Conservation (phyloP, 1,139 yeast species). For the Lodderomyces theae region DNA sequence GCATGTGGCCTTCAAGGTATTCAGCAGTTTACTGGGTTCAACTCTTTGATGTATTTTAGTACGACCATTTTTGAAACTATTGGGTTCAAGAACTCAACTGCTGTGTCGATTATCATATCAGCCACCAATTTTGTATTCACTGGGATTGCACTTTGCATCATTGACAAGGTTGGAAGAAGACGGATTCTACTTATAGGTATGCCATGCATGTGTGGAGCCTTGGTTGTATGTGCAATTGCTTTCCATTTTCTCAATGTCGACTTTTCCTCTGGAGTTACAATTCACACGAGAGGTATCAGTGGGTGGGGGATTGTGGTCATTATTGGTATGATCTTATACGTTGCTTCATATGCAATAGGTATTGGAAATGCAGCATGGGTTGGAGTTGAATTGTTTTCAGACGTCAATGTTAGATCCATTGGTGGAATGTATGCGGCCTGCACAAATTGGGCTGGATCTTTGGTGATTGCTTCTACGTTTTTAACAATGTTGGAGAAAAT, state of each 20-base stretch:
- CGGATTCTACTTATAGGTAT: slow-evolving; percentile 68
- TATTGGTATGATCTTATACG: slow-evolving; percentile 79
- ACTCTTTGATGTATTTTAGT: slow-evolving; percentile 90
- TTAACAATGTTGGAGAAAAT: slow-evolving; percentile 90
- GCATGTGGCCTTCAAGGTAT: slow-evolving; percentile 94
- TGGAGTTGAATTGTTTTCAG: slow-evolving; percentile 91
- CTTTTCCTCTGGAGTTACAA: slow-evolving; percentile 49
- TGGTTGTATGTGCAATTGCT: slow-evolving; percentile 79
- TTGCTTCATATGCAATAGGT: slow-evolving; percentile 88
- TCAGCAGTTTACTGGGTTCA: slow-evolving; percentile 94
- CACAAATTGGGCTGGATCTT: slow-evolving; percentile 93
- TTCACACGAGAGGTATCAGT: slow-evolving; percentile 49
- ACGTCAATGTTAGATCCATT: slow-evolving; percentile 80
- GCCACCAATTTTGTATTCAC: slow-evolving; percentile 91
- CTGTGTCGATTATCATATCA: slow-evolving; percentile 89
- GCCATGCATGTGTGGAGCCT: slow-evolving; percentile 77
- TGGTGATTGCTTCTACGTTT: slow-evolving; percentile 86
- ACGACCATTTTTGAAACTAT: slow-evolving; percentile 86
- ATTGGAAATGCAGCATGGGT: slow-evolving; percentile 99
- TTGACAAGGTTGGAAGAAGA: slow-evolving; percentile 86
- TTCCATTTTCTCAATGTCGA: slow-evolving; percentile 74
- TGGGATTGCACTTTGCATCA: slow-evolving; percentile 72
- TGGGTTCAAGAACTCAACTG: slow-evolving; percentile 83
- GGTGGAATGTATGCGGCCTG: slow-evolving; percentile 94
- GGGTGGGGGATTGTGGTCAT: slow-evolving; percentile 89